Evolutionary conservation across 2,329 filamentous ascomycete genomes (phyloP).

Genomic region (Lasiodiplodia sp.): DNA sequence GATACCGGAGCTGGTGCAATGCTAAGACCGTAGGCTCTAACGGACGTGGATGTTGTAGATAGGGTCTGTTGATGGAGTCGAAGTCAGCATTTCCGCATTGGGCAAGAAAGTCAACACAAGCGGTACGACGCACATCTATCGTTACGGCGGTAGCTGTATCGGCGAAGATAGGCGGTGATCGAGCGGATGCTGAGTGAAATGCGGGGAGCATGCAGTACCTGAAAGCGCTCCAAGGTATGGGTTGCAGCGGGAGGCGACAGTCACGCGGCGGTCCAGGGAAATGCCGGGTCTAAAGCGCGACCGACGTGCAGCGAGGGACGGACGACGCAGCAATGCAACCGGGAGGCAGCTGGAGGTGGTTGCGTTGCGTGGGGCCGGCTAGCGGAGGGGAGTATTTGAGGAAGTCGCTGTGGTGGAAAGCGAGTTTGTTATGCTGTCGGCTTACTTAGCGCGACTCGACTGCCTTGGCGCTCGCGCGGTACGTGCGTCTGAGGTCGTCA

Average conservation of each 20-base stretch:
- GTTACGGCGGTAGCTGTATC: slow-evolving; percentile 43
- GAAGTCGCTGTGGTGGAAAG: slow-evolving; percentile 39
- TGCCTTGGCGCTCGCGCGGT: background rate
- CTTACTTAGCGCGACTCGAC: slow-evolving; percentile 29
- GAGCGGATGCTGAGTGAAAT: slow-evolving; percentile 28
- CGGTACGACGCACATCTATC: slow-evolving; percentile 44
- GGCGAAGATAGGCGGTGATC: slow-evolving; percentile 38
- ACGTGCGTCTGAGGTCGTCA: background rate
- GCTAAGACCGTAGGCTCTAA: slow-evolving; percentile 5
- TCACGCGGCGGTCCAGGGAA: background rate
- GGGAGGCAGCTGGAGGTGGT: slow-evolving; percentile 10
- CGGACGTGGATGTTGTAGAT: slow-evolving; percentile 29
- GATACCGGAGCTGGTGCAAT: slow-evolving; percentile 15
- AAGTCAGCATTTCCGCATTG: slow-evolving; percentile 28
- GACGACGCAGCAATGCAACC: background rate
- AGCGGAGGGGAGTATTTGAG: slow-evolving; percentile 33
- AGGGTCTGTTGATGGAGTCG: slow-evolving; percentile 22
- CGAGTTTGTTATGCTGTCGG: slow-evolving; percentile 42
- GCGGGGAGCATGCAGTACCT: slow-evolving; percentile 29
- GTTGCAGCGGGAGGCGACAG: background rate
- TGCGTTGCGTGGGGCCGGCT: slow-evolving; percentile 34
- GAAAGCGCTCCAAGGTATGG: slow-evolving; percentile 14
- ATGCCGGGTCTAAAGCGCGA: slow-evolving; percentile 15
- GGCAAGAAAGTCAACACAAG: slow-evolving; percentile 20
- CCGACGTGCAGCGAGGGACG: slow-evolving; percentile 24